Evolutionary conservation across 306 rosid genomes (phyloP).

Genomic region (Cucumis sativus): DNA sequence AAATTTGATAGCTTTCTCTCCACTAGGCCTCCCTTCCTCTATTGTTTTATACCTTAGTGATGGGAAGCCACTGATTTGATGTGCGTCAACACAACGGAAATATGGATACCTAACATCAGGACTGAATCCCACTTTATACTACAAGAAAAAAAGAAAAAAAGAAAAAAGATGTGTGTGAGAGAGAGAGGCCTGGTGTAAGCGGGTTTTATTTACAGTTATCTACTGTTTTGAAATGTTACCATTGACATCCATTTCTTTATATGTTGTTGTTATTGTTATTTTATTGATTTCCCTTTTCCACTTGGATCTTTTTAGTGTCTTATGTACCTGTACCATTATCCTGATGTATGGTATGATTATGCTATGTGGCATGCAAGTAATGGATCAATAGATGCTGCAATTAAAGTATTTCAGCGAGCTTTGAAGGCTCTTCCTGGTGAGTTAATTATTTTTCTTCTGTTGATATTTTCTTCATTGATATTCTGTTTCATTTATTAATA

Average conservation of each 20-base stretch:
- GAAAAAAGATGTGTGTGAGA: too few species aligned
- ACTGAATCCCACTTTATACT: not conserved
- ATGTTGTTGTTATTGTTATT: not conserved
- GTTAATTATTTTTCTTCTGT: constrained; percentile 15
- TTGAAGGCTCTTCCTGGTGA: constrained; percentile 93
- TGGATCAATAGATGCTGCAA: constrained; percentile 86
- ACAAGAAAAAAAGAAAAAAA: not conserved
- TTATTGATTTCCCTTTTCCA: constrained; percentile 4
- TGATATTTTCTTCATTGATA: not conserved
- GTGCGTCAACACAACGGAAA: not conserved
- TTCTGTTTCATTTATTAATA: not conserved
- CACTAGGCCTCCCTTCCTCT: not conserved
- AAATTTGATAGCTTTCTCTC: not conserved
- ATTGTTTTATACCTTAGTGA: not conserved
- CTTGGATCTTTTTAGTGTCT: constrained; percentile 60
- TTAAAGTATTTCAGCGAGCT: constrained; percentile 91
- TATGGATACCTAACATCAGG: not conserved
- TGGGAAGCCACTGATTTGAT: not conserved
- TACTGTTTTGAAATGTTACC: not conserved
- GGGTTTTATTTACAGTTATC: not conserved
- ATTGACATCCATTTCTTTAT: not conserved
- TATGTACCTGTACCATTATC: constrained; percentile 91
- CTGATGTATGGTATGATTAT: constrained; percentile 94
- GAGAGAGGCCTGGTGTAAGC: not conserved
- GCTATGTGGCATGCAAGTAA: constrained; percentile 93